Conservation (phyloP, 176 grass and related monocot genomes). For the Aegilops speltoides region DNA sequence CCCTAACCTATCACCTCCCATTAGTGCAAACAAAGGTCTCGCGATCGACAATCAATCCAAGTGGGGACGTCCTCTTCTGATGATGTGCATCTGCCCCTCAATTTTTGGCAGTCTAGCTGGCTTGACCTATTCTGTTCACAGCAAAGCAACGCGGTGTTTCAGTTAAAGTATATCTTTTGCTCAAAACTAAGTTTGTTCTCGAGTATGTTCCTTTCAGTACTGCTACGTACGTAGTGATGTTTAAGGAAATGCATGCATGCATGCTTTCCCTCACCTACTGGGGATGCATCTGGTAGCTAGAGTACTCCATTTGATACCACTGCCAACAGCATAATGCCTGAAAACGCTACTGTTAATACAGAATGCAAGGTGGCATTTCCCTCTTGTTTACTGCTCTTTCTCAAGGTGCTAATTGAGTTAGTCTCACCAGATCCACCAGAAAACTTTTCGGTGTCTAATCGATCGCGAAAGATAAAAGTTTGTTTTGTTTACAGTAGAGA, state of each 20-base stretch:
- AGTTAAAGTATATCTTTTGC: neutral
- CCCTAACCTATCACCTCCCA: constrained; percentile 12
- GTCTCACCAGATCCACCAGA: constrained; percentile 20
- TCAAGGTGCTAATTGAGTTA: neutral
- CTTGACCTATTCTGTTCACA: neutral
- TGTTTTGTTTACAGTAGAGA: neutral
- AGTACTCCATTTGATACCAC: neutral
- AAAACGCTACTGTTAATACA: neutral
- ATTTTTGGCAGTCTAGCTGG: no score
- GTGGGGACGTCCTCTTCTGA: no score
- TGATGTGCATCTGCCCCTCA: no score
- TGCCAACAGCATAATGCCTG: neutral
- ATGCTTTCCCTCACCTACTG: neutral
- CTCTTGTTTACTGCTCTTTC: neutral
- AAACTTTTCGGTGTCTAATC: neutral
- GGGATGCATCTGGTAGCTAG: neutral
- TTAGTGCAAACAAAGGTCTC: neutral
- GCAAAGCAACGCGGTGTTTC: neutral
- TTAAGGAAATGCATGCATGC: neutral
- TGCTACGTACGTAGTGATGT: neutral
- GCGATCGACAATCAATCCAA: no score
- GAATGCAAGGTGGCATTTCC: neutral
- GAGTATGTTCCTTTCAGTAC: neutral
- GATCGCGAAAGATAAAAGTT: neutral
- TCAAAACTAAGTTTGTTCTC: neutral